Percentiles rank a stretch among this genome's conserved stretches.
Conservation (phyloP, 2,329 filamentous ascomycete genomes). For the Penicillium hordei region DNA sequence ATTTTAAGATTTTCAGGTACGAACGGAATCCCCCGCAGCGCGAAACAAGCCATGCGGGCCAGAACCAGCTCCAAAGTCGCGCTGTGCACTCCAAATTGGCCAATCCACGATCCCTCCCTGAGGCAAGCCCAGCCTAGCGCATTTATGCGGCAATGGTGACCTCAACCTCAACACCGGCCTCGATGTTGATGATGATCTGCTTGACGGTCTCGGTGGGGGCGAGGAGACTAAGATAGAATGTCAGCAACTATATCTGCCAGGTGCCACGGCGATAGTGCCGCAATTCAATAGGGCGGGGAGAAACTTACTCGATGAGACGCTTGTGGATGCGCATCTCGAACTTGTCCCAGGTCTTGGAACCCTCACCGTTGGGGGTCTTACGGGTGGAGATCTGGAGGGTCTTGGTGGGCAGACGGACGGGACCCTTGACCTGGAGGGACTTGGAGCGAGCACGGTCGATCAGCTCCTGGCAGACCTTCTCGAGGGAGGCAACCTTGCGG, state of each 20-base stretch:
- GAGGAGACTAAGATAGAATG: constrained; percentile 64
- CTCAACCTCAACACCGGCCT: constrained; percentile 55
- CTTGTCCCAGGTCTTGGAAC: constrained; percentile 99
- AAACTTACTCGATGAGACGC: constrained; percentile 83
- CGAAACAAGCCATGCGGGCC: constrained; percentile 17
- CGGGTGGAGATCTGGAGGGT: constrained; percentile 94
- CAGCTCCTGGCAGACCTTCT: constrained; percentile 98
- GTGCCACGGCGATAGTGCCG: neutral
- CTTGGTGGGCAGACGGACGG: constrained; percentile 97
- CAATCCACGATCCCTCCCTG: constrained; percentile 28
- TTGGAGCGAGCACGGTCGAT: constrained; percentile 98
- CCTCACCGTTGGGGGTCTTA: constrained; percentile 99
- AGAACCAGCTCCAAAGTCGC: constrained; percentile 15
- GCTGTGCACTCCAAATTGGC: constrained; percentile 20
- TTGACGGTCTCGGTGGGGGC: constrained; percentile 81
- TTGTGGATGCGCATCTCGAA: constrained; percentile 99
- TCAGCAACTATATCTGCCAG: constrained; percentile 13
- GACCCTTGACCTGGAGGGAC: constrained; percentile 97
- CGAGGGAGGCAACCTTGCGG: constrained; percentile 90
- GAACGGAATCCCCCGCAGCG: constrained; percentile 31
- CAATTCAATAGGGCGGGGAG: neutral
- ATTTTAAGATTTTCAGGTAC: constrained; percentile 33
- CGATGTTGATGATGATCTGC: constrained; percentile 56
- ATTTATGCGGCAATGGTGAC: constrained; percentile 54
- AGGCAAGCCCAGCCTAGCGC: constrained; percentile 17